These are phyloP conservation scores for Pichia sp. DNA, from an alignment of 1,139 yeast species.

Conservation along the genomic window DNA sequence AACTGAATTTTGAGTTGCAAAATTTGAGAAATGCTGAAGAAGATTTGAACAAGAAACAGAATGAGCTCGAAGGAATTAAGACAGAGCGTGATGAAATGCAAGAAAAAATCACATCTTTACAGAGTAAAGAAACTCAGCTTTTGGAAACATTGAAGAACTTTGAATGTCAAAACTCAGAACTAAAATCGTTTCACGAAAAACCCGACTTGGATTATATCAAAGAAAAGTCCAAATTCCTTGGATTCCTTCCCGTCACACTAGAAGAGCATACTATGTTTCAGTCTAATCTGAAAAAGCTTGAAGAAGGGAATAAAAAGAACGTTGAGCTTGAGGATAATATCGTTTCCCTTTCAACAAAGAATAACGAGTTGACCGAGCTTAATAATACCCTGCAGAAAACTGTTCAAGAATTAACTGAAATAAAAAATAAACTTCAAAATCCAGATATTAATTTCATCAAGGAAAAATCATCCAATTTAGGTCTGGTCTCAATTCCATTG, in stretches of 20 bases:
- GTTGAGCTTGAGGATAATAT: conserved; percentile 4
- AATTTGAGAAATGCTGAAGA: conserved; percentile 4
- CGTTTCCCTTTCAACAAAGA: conserved; percentile 6
- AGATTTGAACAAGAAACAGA: conserved; percentile 6
- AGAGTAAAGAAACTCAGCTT: conserved; percentile 6
- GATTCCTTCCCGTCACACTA: conserved; percentile 26
- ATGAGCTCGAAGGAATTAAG: conserved; percentile 5
- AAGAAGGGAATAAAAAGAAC: conserved; percentile 10
- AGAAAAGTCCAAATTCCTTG: conserved; percentile 28
- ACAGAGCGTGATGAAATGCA: conserved; percentile 2
- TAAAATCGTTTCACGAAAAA: conserved; percentile 12
- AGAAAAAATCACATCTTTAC: neutral
- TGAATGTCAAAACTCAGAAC: conserved; percentile 10
- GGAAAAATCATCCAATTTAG: conserved; percentile 11
- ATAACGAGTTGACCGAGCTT: conserved; percentile 7
- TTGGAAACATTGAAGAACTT: neutral
- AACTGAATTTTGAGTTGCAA: conserved; percentile 8
- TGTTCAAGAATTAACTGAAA: conserved; percentile 1
- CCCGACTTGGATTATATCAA: conserved; percentile 35
- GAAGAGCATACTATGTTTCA: conserved; percentile 19
- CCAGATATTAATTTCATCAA: conserved; percentile 26
- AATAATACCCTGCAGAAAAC: conserved; percentile 3
- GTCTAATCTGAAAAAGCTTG: conserved; percentile 10
- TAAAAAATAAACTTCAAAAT: conserved; percentile 6
- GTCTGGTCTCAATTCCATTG: conserved; percentile 25